phyloP scores from a whole-genome alignment of 129 eudicot genomes.

The Smallanthus sonchifolius region DNA sequence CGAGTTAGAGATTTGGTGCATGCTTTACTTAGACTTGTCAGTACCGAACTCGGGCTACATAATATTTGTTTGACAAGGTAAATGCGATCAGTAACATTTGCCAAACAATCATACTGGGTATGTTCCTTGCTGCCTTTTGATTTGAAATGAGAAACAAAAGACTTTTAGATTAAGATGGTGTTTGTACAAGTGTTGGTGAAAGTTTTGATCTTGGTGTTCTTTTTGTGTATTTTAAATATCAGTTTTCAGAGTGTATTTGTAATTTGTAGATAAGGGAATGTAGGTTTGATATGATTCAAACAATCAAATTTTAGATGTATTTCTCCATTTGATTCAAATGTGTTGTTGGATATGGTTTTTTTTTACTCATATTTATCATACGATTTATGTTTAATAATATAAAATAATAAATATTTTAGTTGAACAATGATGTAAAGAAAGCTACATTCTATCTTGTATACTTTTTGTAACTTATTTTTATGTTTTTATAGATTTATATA shows the following conservation, averaged over 20 bases:
- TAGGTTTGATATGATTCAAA: conserved; percentile 10
- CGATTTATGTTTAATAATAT: too few species aligned
- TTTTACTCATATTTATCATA: too few species aligned
- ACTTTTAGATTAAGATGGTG: conserved; percentile 12
- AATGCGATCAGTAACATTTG: neutral
- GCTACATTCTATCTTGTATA: neutral
- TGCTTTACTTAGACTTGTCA: conserved; percentile 62
- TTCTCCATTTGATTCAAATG: neutral
- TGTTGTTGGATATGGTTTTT: neutral
- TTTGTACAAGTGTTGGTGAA: conserved; percentile 20
- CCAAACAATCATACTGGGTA: conserved; percentile 3
- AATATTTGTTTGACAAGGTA: conserved; percentile 31
- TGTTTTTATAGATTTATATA: too few species aligned
- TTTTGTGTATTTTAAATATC: neutral
- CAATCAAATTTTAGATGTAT: neutral
- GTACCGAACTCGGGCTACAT: conserved; percentile 57
- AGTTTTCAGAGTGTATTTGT: conserved; percentile 17
- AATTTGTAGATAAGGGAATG: conserved; percentile 8
- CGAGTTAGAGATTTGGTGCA: conserved; percentile 87
- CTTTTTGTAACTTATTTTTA: neutral
- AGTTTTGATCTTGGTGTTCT: conserved; percentile 24
- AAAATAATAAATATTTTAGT: too few species aligned
- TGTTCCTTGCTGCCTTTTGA: neutral
- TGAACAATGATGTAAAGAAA: too few species aligned
- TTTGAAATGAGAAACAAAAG: neutral